Base-by-base conservation (phyloP, 345 rosid genomes). In the Brassica cretica region DNA sequence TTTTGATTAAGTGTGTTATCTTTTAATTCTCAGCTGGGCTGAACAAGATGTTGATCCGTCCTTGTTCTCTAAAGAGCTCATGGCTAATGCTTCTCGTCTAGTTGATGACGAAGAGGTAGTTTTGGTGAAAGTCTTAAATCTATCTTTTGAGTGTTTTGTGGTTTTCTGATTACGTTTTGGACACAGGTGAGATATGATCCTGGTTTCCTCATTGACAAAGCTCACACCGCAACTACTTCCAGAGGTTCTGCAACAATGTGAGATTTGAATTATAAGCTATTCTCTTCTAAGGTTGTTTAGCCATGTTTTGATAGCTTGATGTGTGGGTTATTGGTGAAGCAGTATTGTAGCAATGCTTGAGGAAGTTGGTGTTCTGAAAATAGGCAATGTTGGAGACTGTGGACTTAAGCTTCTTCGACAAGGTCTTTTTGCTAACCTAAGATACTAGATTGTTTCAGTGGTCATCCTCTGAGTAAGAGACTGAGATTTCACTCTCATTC, bases 121-220 rank as follows among this genome's bases (percentile, higher is more conserved):
- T 49, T 44, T 39, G 46, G 2, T 78, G 16, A 0, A 73, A 46
- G 8, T 51, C 4, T 59, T 24, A 21, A 15, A n/a, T 16, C 3
- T 64, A 10, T 12, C 19, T 61, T 62, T 14, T 12, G 41, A 61
- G 5, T 64, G 64, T 19, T 64, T 39, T 39, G 10, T 8, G 12
- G 24, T 64, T 64, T 64, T 37, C 21, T 30, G 29, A 46, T 19
- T 30, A 61, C 4, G 10, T 62, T 73, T 53, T 37, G 77, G 72
- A 51, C 66, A 73, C 81, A 94, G 98, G 93, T 89, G 30, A 85
- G 85, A 71, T 87, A 82, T 78, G 90, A 92, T 74, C 98, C 95
- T 67, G 92, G 78, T 79, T 85, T 87, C 71, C 95, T 94, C 60
- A 80, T 94, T 66, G 87, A 84, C 68, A 89, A 92, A 87, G 95